Percentiles rank a stretch among this genome's conserved stretches.
These are phyloP conservation scores for Geotrichum siamense DNA, from an alignment of 1,139 yeast genomes.

Conservation along the genomic window DNA sequence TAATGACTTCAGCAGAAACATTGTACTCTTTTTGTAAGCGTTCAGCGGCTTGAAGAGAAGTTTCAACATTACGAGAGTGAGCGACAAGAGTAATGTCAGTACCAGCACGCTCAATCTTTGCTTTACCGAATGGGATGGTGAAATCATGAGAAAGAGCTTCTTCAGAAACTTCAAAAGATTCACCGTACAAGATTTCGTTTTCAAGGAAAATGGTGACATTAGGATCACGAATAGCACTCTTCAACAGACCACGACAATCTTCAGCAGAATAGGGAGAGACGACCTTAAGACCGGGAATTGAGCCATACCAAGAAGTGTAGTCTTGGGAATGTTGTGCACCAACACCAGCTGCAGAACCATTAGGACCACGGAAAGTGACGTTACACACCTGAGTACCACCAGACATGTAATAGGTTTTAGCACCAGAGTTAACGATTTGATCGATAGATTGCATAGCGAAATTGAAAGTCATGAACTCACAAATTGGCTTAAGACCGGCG, in stretches of 20 bases:
- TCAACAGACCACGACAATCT: constrained; percentile 91
- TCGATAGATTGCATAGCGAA: constrained; percentile 99
- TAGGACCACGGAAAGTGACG: constrained; percentile 97
- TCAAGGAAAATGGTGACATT: constrained; percentile 95
- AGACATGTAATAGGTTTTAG: constrained; percentile 97
- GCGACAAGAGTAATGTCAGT: constrained; percentile 82
- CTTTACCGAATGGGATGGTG: constrained; percentile 88
- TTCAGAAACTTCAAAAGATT: constrained; percentile 80
- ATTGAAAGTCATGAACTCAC: constrained; percentile 98
- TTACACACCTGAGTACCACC: constrained; percentile 98
- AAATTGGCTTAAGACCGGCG: constrained; percentile 93
- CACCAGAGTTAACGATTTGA: constrained; percentile 96
- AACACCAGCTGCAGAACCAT: constrained; percentile 99
- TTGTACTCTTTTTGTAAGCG: constrained; percentile 74
- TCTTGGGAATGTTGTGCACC: constrained; percentile 99
- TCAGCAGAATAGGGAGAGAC: constrained; percentile 92
- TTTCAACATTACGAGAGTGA: constrained; percentile 84
- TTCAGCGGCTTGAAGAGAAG: constrained; percentile 87
- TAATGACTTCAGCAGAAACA: constrained; percentile 86
- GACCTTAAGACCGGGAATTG: constrained; percentile 96
- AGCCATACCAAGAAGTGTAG: constrained; percentile 95
- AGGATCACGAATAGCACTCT: constrained; percentile 97
- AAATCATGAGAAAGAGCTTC: constrained; percentile 86
- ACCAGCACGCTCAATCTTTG: constrained; percentile 92
- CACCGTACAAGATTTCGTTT: constrained; percentile 93